Base-by-base conservation (phyloP, 129 eudicot species). In the Sambucus nigra region DNA sequence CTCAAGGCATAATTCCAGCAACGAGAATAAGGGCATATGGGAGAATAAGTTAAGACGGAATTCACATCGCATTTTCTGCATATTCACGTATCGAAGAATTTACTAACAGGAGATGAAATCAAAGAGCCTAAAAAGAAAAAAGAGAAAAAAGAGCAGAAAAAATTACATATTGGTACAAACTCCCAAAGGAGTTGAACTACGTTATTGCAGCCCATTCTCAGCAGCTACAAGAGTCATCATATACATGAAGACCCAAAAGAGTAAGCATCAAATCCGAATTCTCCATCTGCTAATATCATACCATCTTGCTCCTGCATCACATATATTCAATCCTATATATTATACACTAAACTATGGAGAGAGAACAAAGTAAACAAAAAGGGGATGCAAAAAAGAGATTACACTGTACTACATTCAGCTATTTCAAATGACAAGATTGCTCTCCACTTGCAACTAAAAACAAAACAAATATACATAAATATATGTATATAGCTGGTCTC, bases 291-390 rank as follows among this genome's bases (percentile, higher is more conserved):
- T 31, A 62, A 56, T 17, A 61, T 54, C 27, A 67, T 35, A 44
- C 81, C 83, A 27, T 79, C 96, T 69, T 73, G 95, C 71, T 82
- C 96, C 96, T 87, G 78, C 79, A 69, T 40, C 51, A 47, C 55
- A 62, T 31, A 40, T 24, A 40, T 12, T 35, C 2, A 35, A 35
- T 35, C 42, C 42, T 1, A 7, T 35, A 35, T 35, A 35, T 35
- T 7, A 1, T 35, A 29, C 35, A 15, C n/a, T n/a, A n/a, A n/a
- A n/a, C n/a, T n/a, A n/a, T n/a, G n/a, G n/a, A n/a, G n/a, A n/a
- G n/a, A n/a, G n/a, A n/a, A n/a, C n/a, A n/a, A n/a, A n/a, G n/a
- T n/a, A n/a, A n/a, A n/a, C n/a, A n/a, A n/a, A n/a, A n/a, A n/a
- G n/a, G n/a, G n/a, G n/a, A n/a, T n/a, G n/a, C n/a, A n/a, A n/a